Base-by-base conservation (phyloP, 129 eudicot species). In the Tagetes erecta region DNA sequence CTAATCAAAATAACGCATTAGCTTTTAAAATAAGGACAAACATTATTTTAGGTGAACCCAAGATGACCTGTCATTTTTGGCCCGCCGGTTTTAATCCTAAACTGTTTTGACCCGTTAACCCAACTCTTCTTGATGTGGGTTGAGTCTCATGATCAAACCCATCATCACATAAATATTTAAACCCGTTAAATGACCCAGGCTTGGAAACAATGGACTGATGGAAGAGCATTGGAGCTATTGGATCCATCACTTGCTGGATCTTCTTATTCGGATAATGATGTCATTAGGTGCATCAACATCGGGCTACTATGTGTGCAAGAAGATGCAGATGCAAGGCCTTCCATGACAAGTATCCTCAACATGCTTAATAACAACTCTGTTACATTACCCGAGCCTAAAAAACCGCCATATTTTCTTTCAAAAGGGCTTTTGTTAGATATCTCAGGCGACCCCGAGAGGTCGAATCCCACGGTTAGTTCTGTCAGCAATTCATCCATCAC, bases 281-380 rank as follows among this genome's bases (percentile, higher is more conserved):
- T 77, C 1, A n/a, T 73, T 31, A 75, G 81, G 50, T 82, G 82
- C 78, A 80, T 86, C 41, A 83, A 81, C 27, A 69, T 84, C 14
- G 88, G 83, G 0, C 65, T 87, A 44, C 75, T 84, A 72, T 87
- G 92, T 53, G 86, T 87, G 50, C 88, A 87, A 80, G 86, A 84
- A 79, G 88, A 84, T 60, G 78, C 80, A n/a, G 81, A 60, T 46
- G 71, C 57, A 46, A 84, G 87, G 66, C 84, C 87, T 13, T 65
- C 81, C 20, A 84, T 84, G 79, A 75, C 82, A 11, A 56, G 75
- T 3, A 40, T 84, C 31, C 81, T 72, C 33, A 55, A 68, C 9
- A 71, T 76, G 79, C 79, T 83, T 3, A 70, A 70, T 31, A 70
- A 67, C 72, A 46, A 58, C 52, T 65, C 81, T 5, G 36, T 79